Evolutionary conservation across 2,329 filamentous ascomycete genomes (phyloP), one percentile per base, ranked within the genome.

Genomic region (Arthrobotrys sphaeroides): DNA sequence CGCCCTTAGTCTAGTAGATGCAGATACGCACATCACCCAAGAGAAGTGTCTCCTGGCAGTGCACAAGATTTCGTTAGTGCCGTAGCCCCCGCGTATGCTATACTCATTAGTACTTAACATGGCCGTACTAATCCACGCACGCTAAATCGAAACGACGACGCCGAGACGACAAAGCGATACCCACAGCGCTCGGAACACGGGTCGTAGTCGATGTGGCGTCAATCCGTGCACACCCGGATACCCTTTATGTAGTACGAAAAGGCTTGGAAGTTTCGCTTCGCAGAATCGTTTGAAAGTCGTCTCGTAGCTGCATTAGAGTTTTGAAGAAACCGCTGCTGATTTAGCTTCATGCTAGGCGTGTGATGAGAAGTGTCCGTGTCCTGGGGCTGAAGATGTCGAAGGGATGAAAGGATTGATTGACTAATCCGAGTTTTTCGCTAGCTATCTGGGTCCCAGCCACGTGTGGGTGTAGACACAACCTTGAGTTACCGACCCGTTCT

Each of bases 231-330:
- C 26, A 53, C 47, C 28, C 6, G 26, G 28, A 36, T 20, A 36
- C 16, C 47, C 47, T n/a, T n/a, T 33, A 36, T 53, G 47, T 53
- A 20, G 47, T 22, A 53, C 47, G 9, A 53, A 43, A 53, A 36
- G 26, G 33, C 28, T 53, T 53, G 47, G 47, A 33, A 16, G 7
- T 2, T 12, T 33, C 5, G 31, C 12, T 33, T 7, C 31, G 2
- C 12, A 9, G 7, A 33, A 33, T 33, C 12, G 12, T 12, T 9
- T 7, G 31, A 33, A 33, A 6, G 31, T 33, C 12, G n/a, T 33
- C 31, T 2, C 7, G 31, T 33, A 33, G 12, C 7, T 9, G 12
- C 7, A 9, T 9, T 33, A 33, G 31, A 33, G 31, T 33, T 33
- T 33, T n/a, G n/a, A n/a, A n/a, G n/a, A n/a, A n/a, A n/a, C n/a